Evolutionary conservation across 2,329 filamentous ascomycete species (phyloP), one percentile per base, ranked within the genome.

Genomic region (Calonectria fujianensis): DNA sequence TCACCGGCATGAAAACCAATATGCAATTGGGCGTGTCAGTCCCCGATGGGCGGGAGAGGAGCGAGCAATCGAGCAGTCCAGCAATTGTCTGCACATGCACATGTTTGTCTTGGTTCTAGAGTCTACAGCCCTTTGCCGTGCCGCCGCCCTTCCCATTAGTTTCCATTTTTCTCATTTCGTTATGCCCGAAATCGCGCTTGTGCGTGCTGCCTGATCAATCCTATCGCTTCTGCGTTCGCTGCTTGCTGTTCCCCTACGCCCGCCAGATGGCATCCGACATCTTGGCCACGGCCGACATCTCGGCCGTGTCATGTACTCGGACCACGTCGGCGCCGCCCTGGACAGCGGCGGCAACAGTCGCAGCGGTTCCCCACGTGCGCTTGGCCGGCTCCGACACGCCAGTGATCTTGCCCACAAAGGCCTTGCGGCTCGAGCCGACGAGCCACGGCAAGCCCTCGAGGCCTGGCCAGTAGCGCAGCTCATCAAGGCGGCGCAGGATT

Each of bases 231-330:
- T 9, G n/a, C 41, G 16, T n/a, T 18, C 18, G 41, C 18, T 9
- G 18, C 24, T 39, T 16, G 37, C 14, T 39, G 32, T 27, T n/a
- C 31, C 18, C 9, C n/a, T 24, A 86, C 51, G 87, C 86, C 79
- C 95, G 89, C 91, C 95, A 98, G 70, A 98, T 96, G n/a, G 96
- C 96, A 89, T 98, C 96, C 11, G 95, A 92, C 93, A 98, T 96
- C 83, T 91, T 94, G 1, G 92, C 92, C 39, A 98, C 96, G 85
- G 95, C 90, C 51, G 86, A 89, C 96, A 98, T 98, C 87, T 97
- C 94, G 71, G 88, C 86, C 18, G 96, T 94, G 87, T 98, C 96
- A 86, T 99, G 97, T 52, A 99, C 96, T 67, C 97, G 90, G 59
- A 98, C 93, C 73, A 99, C 92, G 87, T 98, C 96, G 31, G 96